Conservation (phyloP, 805 yeast genomes). For the Wickerhamomyces sydowiorum region DNA sequence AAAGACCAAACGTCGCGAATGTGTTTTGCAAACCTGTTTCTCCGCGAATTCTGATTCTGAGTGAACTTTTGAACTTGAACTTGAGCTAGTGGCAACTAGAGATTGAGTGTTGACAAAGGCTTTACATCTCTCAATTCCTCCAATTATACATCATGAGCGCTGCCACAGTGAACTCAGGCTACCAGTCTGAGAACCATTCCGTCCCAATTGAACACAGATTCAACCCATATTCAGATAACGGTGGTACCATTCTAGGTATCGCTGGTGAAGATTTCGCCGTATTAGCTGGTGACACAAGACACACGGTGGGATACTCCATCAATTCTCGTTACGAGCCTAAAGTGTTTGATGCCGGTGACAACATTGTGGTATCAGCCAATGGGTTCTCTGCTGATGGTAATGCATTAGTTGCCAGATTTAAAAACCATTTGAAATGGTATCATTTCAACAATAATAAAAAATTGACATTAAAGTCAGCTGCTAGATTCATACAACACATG, state of each 20-base stretch:
- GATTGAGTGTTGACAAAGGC: no score
- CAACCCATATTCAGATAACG: constrained; percentile 91
- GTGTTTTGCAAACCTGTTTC: no score
- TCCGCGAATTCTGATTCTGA: no score
- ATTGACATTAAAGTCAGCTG: constrained; percentile 66
- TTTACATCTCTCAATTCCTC: no score
- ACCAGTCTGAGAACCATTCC: constrained; percentile 44
- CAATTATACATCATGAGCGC: no score
- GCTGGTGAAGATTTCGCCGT: constrained; percentile 98
- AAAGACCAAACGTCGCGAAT: no score
- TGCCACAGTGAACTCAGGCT: constrained; percentile 59
- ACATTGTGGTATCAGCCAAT: constrained; percentile 82
- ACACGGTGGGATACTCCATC: constrained; percentile 87
- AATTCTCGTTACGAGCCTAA: constrained; percentile 91
- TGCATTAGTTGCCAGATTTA: constrained; percentile 73
- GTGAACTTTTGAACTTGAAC: no score
- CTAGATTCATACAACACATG: constrained; percentile 84
- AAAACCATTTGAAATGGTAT: constrained; percentile 73
- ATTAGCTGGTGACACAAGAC: constrained; percentile 98
- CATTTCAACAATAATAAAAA: constrained; percentile 82
- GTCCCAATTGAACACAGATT: constrained; percentile 86
- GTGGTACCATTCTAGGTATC: constrained; percentile 95
- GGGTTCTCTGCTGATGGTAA: constrained; percentile 96
- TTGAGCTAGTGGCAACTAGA: no score
- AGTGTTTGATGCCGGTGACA: constrained; percentile 84